Evolutionary conservation across 2,329 filamentous ascomycete genomes (phyloP).

Genomic region (Ophiostoma fasciatum): DNA sequence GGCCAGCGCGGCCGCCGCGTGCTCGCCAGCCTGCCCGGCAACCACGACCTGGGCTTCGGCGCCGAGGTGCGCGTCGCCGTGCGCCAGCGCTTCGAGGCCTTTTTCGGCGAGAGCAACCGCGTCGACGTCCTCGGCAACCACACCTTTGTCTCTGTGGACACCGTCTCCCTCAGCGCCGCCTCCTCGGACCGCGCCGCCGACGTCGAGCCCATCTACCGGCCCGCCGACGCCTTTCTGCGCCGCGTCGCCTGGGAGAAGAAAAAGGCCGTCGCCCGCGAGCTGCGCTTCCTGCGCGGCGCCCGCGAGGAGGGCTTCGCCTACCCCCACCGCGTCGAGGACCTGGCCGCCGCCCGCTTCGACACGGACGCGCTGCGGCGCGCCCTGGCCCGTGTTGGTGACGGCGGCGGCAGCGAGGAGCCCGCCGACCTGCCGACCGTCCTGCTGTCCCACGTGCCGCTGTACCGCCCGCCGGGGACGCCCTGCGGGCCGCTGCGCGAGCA

Average conservation of each 20-base stretch:
- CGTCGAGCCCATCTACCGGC: conserved; percentile 53
- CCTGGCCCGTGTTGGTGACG: conserved; percentile 3
- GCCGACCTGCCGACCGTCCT: conserved; percentile 73
- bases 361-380: background rate
- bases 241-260: conserved; percentile 48
- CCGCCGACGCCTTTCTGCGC: conserved; percentile 62
- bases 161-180: conserved; percentile 69
- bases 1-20: conserved; percentile 59
- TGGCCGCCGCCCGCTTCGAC: conserved; percentile 30
- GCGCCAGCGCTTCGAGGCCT: conserved; percentile 68
- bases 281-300: conserved; percentile 50
- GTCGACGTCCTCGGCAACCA: conserved; percentile 91
- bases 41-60: conserved; percentile 89
- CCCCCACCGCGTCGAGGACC: conserved; percentile 43
- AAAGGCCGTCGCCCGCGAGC: conserved; percentile 52
- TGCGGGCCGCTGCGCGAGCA: conserved; percentile 80
- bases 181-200: conserved; percentile 38
- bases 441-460: conserved; percentile 82
- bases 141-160: conserved; percentile 83
- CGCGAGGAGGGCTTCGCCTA: conserved; percentile 40
- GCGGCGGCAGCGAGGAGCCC: conserved; percentile 24
- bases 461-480: conserved; percentile 64
- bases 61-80: conserved; percentile 68
- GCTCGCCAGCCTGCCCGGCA: conserved; percentile 76
- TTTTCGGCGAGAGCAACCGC: conserved; percentile 82